Percentiles rank a stretch among this genome's conserved stretches.
Evolutionary conservation across 768 basidiomycete species (phyloP).

Genomic region (Dictyophora rubrovolvata): DNA sequence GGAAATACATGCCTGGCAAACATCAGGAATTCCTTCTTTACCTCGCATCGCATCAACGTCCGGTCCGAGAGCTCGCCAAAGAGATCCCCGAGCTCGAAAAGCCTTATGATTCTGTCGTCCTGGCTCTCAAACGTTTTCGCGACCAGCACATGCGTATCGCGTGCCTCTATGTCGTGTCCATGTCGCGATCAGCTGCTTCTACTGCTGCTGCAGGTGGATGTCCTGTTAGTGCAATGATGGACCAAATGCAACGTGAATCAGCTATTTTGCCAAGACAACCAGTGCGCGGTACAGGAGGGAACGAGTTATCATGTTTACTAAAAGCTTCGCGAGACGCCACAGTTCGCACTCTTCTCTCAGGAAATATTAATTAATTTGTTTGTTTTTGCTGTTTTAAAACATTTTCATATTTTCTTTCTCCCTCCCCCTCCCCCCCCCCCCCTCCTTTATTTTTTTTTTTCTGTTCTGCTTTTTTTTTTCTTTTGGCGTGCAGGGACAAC

Average conservation of each 20-base stretch:
- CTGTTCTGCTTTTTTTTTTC: not conserved
- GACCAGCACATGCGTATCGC: slow-evolving; percentile 87
- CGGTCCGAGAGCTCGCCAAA: slow-evolving; percentile 53
- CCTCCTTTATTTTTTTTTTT: not conserved
- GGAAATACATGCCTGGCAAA: slow-evolving; percentile 87
- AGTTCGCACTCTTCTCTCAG: slow-evolving; percentile 43
- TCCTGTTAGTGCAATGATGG: slow-evolving; percentile 41
- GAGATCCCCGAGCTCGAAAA: slow-evolving; percentile 49
- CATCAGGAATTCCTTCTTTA: slow-evolving; percentile 78
- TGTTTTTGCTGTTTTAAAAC: not conserved
- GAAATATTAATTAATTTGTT: slow-evolving; percentile 14
- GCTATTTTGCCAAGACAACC: slow-evolving; percentile 27
- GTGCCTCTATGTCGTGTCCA: slow-evolving; percentile 76
- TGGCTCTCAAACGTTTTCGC: slow-evolving; percentile 71
- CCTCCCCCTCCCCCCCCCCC: not conserved
- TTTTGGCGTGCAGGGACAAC: not conserved
- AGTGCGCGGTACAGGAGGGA: slow-evolving; percentile 84
- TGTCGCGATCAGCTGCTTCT: slow-evolving; percentile 53
- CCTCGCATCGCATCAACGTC: slow-evolving; percentile 48
- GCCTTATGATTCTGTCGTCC: slow-evolving; percentile 72
- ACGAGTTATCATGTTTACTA: slow-evolving; percentile 66
- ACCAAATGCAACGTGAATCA: slow-evolving; percentile 19
- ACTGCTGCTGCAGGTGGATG: slow-evolving; percentile 28
- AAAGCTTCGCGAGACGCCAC: slow-evolving; percentile 91
- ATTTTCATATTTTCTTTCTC: no score